phyloP scores from a whole-genome alignment of 2,329 filamentous ascomycete genomes.

The Colletotrichum australisinense region DNA sequence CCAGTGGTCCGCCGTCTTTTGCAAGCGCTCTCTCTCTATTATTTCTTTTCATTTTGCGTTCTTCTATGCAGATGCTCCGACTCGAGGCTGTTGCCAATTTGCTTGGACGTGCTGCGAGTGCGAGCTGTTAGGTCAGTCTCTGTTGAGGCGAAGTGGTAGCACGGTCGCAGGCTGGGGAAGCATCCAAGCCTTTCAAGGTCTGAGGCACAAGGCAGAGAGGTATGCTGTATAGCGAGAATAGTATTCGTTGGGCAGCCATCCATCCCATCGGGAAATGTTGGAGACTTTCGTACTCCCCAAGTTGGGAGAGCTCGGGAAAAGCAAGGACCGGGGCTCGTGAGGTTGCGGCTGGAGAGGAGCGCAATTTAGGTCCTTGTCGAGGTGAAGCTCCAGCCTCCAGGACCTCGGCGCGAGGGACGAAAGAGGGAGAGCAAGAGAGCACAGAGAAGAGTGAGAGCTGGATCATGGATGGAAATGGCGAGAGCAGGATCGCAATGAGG shows the following conservation, averaged over 20 bases:
- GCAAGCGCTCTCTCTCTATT: not conserved
- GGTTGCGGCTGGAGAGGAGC: not conserved
- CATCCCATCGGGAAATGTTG: too few relatives aligned
- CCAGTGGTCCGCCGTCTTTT: not conserved
- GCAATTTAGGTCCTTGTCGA: not conserved
- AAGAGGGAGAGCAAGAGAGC: not conserved
- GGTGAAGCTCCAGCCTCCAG: not conserved
- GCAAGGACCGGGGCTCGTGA: not conserved
- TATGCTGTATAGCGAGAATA: too few relatives aligned
- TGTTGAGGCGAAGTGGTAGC: not conserved
- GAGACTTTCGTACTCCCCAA: too few relatives aligned
- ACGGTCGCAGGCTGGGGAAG: not conserved
- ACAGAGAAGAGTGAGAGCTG: too few relatives aligned
- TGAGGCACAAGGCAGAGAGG: not conserved
- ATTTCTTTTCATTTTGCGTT: not conserved
- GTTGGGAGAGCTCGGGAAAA: not conserved
- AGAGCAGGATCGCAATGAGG: not conserved
- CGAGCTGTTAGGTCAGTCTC: not conserved
- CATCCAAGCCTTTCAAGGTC: not conserved
- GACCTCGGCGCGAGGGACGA: not conserved
- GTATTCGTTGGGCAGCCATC: not conserved
- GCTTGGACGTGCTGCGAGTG: constrained; percentile 4
- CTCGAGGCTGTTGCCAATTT: not conserved
- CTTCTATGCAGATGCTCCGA: constrained; percentile 2
- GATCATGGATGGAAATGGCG: not conserved